phyloP scores from a whole-genome alignment of 306 rosid genomes.

The Ochetophila trinervis region DNA sequence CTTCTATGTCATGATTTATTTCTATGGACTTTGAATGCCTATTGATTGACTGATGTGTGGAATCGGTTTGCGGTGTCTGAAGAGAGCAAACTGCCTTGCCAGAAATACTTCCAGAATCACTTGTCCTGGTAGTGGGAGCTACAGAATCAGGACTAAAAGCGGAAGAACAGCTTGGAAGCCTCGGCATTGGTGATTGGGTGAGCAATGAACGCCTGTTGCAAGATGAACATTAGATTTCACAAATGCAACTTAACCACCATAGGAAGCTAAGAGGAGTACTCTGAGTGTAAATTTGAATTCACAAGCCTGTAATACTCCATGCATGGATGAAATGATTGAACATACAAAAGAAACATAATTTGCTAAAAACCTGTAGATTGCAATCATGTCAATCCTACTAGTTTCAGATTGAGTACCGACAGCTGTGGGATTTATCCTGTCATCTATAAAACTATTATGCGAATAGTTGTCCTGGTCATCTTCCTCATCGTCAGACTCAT shows the following conservation, averaged over 20 bases:
- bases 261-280: background rate
- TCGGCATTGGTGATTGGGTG: conserved; percentile 65
- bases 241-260: conserved; percentile 11
- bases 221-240: background rate
- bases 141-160: conserved; percentile 41
- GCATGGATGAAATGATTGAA: background rate
- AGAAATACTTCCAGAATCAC: conserved; percentile 44
- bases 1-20: conserved; percentile 34
- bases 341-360: conserved; percentile 8
- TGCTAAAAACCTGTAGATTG: conserved; percentile 67
- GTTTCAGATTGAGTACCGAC: conserved; percentile 51
- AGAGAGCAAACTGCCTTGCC: conserved; percentile 33
- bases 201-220: conserved; percentile 87
- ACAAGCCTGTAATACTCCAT: background rate
- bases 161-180: conserved; percentile 30
- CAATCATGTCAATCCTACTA: conserved; percentile 76
- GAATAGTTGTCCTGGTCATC: conserved; percentile 51
- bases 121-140: conserved; percentile 32
- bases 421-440: conserved; percentile 56
- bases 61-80: conserved; percentile 32
- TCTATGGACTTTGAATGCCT: conserved; percentile 30
- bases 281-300: background rate
- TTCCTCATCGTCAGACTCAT: conserved; percentile 69
- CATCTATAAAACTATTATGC: conserved; percentile 87
- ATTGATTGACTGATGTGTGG: conserved; percentile 33